Percentiles rank a stretch among this genome's conserved stretches.
Evolutionary conservation across 2,329 filamentous ascomycete genomes (phyloP).

Genomic region (Clarireedia paspali): DNA sequence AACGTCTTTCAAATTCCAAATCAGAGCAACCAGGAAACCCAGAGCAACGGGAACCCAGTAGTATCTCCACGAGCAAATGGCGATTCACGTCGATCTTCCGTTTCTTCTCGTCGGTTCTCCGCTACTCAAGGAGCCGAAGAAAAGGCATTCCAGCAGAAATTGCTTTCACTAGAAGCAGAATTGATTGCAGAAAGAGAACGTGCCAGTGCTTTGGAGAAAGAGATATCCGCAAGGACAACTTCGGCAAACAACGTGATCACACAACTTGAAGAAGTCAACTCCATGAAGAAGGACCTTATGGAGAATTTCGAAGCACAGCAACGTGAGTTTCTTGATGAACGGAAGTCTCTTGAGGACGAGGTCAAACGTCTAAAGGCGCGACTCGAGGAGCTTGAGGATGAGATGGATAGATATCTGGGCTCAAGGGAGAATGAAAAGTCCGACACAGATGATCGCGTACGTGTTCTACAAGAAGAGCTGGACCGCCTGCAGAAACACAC

Average conservation of each 20-base stretch:
- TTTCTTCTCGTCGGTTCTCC: conserved; percentile 53
- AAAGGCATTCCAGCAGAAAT: conserved; percentile 52
- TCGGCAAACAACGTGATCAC: conserved; percentile 55
- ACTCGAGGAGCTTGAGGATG: conserved; percentile 85
- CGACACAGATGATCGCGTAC: conserved; percentile 59
- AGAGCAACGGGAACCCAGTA: conserved; percentile 36
- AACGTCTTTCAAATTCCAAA: conserved; percentile 45
- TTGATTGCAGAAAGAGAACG: conserved; percentile 65
- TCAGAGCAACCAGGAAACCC: conserved; percentile 39
- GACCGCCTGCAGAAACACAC: conserved; percentile 52
- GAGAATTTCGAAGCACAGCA: conserved; percentile 91
- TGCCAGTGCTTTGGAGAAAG: conserved; percentile 59
- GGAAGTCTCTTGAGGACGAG: conserved; percentile 75
- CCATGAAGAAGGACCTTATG: conserved; percentile 88
- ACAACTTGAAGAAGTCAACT: conserved; percentile 77
- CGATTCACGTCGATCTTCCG: conserved; percentile 49
- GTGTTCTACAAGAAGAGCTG: conserved; percentile 62
- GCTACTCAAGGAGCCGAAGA: conserved; percentile 52
- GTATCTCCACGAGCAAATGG: conserved; percentile 29
- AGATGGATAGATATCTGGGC: conserved; percentile 76
- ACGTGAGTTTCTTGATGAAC: conserved; percentile 77
- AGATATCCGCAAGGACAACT: conserved; percentile 50
- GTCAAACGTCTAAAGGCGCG: conserved; percentile 67
- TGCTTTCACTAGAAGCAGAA: conserved; percentile 68
- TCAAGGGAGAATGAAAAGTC: conserved; percentile 76